These are phyloP conservation scores for Pichia sp. DNA, from an alignment of 1,139 yeast genomes.

Conservation along the genomic window DNA sequence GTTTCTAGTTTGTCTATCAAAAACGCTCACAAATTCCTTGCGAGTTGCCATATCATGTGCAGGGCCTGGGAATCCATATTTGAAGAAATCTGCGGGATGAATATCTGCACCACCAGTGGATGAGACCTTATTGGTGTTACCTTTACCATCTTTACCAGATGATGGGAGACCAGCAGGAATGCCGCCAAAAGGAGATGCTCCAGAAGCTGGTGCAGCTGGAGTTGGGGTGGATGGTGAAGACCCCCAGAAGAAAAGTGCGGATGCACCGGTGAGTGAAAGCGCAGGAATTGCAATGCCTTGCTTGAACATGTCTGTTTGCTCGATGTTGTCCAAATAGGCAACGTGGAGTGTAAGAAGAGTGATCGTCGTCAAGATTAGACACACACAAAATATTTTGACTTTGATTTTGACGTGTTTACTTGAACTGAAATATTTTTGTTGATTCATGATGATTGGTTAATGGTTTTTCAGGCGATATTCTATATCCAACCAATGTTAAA, in stretches of 20 bases:
- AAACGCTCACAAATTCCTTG: conserved; percentile 76
- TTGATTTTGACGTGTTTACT: no score
- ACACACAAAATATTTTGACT: no score
- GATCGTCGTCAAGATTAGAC: no score
- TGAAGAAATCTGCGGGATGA: conserved; percentile 70
- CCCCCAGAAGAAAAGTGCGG: conserved; percentile 25
- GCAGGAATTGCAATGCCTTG: conserved; percentile 14
- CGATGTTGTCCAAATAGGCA: no score
- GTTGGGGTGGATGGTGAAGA: conserved; percentile 14
- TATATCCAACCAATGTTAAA: no score
- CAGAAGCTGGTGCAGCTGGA: conserved; percentile 10
- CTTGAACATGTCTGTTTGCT: conserved; percentile 13
- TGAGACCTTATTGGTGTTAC: not conserved
- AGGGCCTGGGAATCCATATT: conserved; percentile 94
- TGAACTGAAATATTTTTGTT: no score
- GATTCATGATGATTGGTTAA: no score
- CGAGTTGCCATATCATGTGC: conserved; percentile 72
- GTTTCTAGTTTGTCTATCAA: conserved; percentile 75
- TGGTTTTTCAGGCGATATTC: no score
- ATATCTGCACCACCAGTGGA: conserved; percentile 26
- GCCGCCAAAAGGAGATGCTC: conserved; percentile 11
- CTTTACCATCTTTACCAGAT: no score
- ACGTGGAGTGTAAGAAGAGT: no score
- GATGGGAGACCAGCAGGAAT: conserved; percentile 13
- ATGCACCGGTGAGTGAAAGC: conserved; percentile 18